A percentile compares a stretch with the other conserved stretches of the same genome.
phyloP scores from a whole-genome alignment of 1,139 yeast genomes.

The Diutina catenulata region DNA sequence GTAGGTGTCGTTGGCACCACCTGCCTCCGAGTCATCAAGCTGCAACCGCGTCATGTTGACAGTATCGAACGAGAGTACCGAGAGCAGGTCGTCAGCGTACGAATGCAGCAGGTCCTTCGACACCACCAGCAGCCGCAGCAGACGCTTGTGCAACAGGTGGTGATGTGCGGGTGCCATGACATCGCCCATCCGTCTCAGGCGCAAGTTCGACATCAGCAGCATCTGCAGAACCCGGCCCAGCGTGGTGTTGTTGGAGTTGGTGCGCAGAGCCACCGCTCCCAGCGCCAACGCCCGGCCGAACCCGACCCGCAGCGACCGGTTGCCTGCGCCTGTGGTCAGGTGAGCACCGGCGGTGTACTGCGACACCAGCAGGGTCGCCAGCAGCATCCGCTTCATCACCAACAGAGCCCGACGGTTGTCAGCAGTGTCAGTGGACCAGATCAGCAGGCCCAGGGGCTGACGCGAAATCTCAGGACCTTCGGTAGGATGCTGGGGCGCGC shows the following conservation, averaged over 20 bases:
- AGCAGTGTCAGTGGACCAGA: slow-evolving; percentile 28
- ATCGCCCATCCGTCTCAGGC: slow-evolving; percentile 1
- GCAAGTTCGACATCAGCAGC: slow-evolving; percentile 5
- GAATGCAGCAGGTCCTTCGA: slow-evolving; percentile 18
- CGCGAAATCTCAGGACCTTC: slow-evolving; percentile 14
- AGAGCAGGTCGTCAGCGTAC: slow-evolving; percentile 22
- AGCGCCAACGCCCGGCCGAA: slow-evolving; percentile 29
- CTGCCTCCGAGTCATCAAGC: slow-evolving; percentile 16
- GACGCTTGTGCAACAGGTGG: slow-evolving; percentile 9
- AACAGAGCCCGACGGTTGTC: slow-evolving; percentile 17
- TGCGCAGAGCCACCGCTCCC: slow-evolving; percentile 5
- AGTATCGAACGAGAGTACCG: slow-evolving; percentile 28
- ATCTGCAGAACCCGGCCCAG: slow-evolving; percentile 3
- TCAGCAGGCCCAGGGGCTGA: slow-evolving; percentile 23
- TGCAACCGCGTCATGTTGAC: slow-evolving; percentile 15
- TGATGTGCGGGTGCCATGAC: background rate
- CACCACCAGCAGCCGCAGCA: slow-evolving; percentile 24
- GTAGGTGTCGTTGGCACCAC: slow-evolving; percentile 28
- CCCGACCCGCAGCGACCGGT: slow-evolving; percentile 21
- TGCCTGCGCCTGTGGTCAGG: slow-evolving; percentile 6
- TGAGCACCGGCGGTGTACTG: slow-evolving; percentile 14
- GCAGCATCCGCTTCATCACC: slow-evolving; percentile 21
- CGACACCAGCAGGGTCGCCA: slow-evolving; percentile 21
- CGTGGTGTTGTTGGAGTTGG: slow-evolving; percentile 2
- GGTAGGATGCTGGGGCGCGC: slow-evolving; percentile 6